Percentiles rank a stretch among this genome's conserved stretches.
These are phyloP conservation scores for Rachicladosporium sp. DNA, from an alignment of 2,329 filamentous ascomycete species.

Conservation along the genomic window DNA sequence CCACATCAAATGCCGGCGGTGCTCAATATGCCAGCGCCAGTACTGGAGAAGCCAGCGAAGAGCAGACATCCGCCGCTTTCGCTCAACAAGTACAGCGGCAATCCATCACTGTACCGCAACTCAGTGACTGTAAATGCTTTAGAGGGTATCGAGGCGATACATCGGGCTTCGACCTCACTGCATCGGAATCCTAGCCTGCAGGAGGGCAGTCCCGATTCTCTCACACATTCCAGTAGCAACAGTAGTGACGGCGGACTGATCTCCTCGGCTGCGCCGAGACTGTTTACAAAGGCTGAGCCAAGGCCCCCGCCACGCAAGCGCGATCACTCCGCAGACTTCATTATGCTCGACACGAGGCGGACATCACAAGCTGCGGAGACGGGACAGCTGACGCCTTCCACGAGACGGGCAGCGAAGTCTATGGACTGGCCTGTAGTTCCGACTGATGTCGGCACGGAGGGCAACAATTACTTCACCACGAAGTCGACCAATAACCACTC, in stretches of 20 bases:
- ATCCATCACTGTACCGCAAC: constrained; percentile 22
- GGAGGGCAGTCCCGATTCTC: constrained; percentile 10
- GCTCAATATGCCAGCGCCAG: neutral
- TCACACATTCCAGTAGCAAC: constrained; percentile 11
- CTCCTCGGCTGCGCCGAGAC: constrained; percentile 14
- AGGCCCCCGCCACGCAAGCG: constrained; percentile 6
- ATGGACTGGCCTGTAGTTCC: neutral
- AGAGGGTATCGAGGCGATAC: constrained; percentile 15
- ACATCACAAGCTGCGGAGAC: constrained; percentile 39
- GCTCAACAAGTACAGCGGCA: constrained; percentile 26
- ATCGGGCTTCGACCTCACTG: constrained; percentile 15
- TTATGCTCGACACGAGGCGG: constrained; percentile 34
- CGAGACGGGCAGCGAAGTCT: constrained; percentile 9
- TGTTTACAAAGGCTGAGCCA: constrained; percentile 8
- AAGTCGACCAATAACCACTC: neutral
- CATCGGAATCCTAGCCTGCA: constrained; percentile 6
- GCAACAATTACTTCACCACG: neutral
- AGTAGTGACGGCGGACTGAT: constrained; percentile 12
- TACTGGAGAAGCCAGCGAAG: constrained; percentile 9
- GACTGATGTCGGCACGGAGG: neutral
- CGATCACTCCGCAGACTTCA: constrained; percentile 17
- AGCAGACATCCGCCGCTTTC: constrained; percentile 24
- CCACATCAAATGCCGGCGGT: constrained; percentile 17
- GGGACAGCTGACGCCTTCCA: constrained; percentile 30
- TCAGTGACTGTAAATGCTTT: constrained; percentile 23